Conservation (phyloP, 106 monocot genomes). For the Vanilla planifolia region DNA sequence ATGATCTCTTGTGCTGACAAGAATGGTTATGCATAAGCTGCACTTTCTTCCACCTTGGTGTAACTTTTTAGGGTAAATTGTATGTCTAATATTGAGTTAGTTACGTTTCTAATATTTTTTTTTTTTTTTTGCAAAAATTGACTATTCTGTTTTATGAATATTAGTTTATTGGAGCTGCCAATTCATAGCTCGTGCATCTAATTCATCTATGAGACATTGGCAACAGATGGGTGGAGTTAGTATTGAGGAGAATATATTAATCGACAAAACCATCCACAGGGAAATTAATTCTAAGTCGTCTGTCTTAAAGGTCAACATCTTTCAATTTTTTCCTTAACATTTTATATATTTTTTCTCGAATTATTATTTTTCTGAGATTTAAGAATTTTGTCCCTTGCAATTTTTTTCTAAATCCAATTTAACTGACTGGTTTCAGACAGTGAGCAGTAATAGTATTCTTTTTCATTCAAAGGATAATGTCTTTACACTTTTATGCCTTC, state of each 20-base stretch:
- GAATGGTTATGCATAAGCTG: too few relatives aligned
- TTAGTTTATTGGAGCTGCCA: conserved; percentile 97
- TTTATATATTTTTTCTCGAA: neutral
- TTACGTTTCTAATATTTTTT: too few relatives aligned
- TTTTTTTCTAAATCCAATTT: neutral
- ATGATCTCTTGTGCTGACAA: too few relatives aligned
- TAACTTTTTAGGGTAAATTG: too few relatives aligned
- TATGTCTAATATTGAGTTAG: too few relatives aligned
- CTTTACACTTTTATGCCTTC: neutral
- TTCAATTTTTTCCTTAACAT: neutral
- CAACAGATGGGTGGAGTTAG: conserved; percentile 91
- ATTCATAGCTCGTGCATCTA: conserved; percentile 91
- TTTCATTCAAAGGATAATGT: neutral
- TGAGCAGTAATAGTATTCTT: neutral
- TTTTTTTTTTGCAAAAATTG: too few relatives aligned
- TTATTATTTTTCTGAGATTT: neutral
- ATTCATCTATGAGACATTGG: conserved; percentile 89
- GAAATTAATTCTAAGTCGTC: conserved; percentile 74
- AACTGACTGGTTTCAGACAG: neutral
- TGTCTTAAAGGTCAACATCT: conserved; percentile 71
- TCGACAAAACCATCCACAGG: conserved; percentile 82
- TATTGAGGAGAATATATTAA: conserved; percentile 81
- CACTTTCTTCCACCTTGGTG: too few relatives aligned
- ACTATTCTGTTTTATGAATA: neutral
- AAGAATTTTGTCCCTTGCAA: neutral